phyloP scores from a whole-genome alignment of 2,329 filamentous ascomycete species.

The Sporothrix brunneoviolacea region DNA sequence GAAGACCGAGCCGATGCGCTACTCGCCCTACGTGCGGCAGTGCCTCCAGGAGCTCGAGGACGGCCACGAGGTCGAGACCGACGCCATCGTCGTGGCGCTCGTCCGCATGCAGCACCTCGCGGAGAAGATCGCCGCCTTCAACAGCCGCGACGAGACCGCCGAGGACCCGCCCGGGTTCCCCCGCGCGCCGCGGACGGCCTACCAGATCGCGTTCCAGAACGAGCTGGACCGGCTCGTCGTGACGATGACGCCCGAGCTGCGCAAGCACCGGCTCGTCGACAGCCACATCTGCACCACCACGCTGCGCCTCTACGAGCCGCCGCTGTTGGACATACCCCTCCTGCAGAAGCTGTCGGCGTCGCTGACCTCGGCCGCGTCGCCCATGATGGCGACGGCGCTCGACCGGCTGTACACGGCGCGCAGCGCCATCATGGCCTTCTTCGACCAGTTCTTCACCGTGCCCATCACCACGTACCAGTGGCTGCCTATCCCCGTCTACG shows the following conservation, averaged over 20 bases:
- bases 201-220: conserved; percentile 38
- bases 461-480: conserved; percentile 37
- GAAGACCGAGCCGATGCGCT: conserved; percentile 43
- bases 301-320: conserved; percentile 43
- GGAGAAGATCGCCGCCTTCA: conserved; percentile 41
- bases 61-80: conserved; percentile 38
- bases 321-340: conserved; percentile 33
- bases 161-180: conserved; percentile 30
- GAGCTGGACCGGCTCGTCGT: conserved; percentile 38
- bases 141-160: conserved; percentile 28
- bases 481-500: conserved; percentile 38
- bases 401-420: conserved; percentile 45
- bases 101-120: conserved; percentile 44
- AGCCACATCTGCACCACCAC: conserved; percentile 34
- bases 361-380: conserved; percentile 29
- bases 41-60: conserved; percentile 41
- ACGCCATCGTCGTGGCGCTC: conserved; percentile 39
- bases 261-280: conserved; percentile 31
- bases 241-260: conserved; percentile 30
- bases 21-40: conserved; percentile 45
- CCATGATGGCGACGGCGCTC: conserved; percentile 33
- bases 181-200: conserved; percentile 37
- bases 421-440: conserved; percentile 41
- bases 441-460: conserved; percentile 41
- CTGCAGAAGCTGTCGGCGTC: conserved; percentile 39